phyloP scores from a whole-genome alignment of 495 filamentous ascomycete genomes.

The Cladorrhinum samala region DNA sequence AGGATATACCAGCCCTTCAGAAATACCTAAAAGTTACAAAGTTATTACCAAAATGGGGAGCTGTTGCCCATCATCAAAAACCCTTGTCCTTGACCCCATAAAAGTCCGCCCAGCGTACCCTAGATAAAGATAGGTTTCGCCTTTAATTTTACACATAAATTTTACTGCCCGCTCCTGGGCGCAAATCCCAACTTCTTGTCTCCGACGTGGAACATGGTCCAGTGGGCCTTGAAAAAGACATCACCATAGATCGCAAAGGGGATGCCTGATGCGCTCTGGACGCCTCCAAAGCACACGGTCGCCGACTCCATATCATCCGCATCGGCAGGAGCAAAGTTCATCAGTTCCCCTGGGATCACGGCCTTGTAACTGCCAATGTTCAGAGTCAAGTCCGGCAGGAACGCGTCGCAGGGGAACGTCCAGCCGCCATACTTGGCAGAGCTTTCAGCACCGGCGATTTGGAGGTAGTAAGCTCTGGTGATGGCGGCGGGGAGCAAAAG shows the following conservation, averaged over 20 bases:
- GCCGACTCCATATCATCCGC: constrained; percentile 31
- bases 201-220: constrained; percentile 64
- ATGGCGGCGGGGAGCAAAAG: constrained; percentile 55
- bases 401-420: constrained; percentile 31
- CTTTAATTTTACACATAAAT: not conserved
- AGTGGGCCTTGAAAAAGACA: constrained; percentile 78
- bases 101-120: not conserved
- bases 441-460: constrained; percentile 51
- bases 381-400: constrained; percentile 41
- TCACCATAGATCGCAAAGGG: constrained; percentile 73
- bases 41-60: no score
- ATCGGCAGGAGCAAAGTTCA: constrained; percentile 52
- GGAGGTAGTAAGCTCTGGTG: constrained; percentile 60
- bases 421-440: constrained; percentile 47
- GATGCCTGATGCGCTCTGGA: constrained; percentile 57
- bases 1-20: no score
- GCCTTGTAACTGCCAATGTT: constrained; percentile 53
- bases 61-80: no score
- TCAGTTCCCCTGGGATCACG: constrained; percentile 52
- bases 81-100: no score
- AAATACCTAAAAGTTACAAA: no score
- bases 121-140: not conserved
- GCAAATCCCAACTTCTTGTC: constrained; percentile 57
- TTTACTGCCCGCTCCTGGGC: constrained; percentile 20
- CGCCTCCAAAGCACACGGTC: constrained; percentile 57